These are phyloP conservation scores for Stylosanthes scabra DNA, from an alignment of 331 rosid species.

Conservation along the genomic window DNA sequence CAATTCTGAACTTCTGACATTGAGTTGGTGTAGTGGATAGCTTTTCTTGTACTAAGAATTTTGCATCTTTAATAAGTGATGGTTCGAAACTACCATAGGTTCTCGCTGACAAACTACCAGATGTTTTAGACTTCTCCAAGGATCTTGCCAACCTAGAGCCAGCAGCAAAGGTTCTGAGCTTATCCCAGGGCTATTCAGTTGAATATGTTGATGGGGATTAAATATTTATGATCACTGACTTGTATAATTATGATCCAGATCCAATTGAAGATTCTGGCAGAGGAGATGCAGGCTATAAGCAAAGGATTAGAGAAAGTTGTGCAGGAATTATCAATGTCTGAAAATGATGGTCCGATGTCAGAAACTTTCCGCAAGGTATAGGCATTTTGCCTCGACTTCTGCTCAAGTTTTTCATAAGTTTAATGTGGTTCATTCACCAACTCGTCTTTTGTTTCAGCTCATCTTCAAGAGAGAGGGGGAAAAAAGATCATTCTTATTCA, in stretches of 20 bases:
- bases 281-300: slow-evolving; percentile 96
- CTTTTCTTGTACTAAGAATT: slow-evolving; percentile 26
- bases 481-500: no score
- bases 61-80: slow-evolving; percentile 27
- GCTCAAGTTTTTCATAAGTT: slow-evolving; percentile 44
- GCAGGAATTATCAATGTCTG: slow-evolving; percentile 80
- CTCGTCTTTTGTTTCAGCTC: slow-evolving; percentile 17
- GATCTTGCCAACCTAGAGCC: slow-evolving; percentile 63
- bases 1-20: slow-evolving; percentile 13
- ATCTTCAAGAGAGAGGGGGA: not conserved
- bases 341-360: slow-evolving; percentile 85
- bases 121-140: slow-evolving; percentile 80
- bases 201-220: slow-evolving; percentile 12
- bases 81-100: slow-evolving; percentile 56
- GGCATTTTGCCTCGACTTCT: slow-evolving; percentile 24
- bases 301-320: slow-evolving; percentile 90
- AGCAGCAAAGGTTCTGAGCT: slow-evolving; percentile 55
- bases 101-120: slow-evolving; percentile 77
- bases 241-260: slow-evolving; percentile 55
- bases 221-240: slow-evolving; percentile 33
- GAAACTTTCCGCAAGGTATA: slow-evolving; percentile 69
- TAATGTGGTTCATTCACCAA: slow-evolving; percentile 51
- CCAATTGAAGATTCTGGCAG: slow-evolving; percentile 87
- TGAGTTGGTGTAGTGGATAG: slow-evolving; percentile 8
- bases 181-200: slow-evolving; percentile 40